phyloP scores from a whole-genome alignment of 495 filamentous ascomycete species.

The Glarea lozoyensis region DNA sequence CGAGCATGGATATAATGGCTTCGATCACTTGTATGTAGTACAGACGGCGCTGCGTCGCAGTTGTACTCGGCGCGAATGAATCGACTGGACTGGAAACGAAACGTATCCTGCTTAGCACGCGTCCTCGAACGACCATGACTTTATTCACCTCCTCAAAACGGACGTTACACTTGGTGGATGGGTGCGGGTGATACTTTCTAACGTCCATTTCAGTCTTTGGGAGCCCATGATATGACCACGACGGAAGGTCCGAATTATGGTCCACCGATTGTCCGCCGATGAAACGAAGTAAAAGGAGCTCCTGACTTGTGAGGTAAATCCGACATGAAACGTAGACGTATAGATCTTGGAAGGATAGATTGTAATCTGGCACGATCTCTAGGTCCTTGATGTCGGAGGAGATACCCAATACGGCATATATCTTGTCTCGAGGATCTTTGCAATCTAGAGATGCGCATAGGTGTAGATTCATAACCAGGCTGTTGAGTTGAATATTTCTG shows the following conservation, averaged over 20 bases:
- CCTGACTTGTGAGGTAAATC: neutral
- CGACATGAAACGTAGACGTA: neutral
- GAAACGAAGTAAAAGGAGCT: neutral
- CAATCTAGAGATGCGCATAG: neutral
- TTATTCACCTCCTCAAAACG: neutral
- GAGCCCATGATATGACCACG: neutral
- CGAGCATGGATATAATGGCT: neutral
- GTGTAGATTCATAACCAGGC: neutral
- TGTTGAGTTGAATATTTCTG: neutral
- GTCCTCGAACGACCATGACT: neutral
- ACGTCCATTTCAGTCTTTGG: neutral
- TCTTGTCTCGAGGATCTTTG: slow-evolving; percentile 13
- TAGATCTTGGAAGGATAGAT: neutral
- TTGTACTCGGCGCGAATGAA: neutral
- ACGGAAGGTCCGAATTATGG: neutral
- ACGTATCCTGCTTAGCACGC: neutral
- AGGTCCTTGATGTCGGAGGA: slow-evolving; percentile 1
- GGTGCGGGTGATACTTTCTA: neutral
- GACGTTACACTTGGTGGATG: neutral
- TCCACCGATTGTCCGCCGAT: neutral
- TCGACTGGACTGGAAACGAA: neutral
- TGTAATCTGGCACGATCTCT: slow-evolving; percentile 2
- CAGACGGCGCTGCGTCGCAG: neutral
- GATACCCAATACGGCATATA: slow-evolving; percentile 14
- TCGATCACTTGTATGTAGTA: neutral